Base-by-base conservation (phyloP, 2,329 filamentous ascomycete species). In the Alternaria infectoria region DNA sequence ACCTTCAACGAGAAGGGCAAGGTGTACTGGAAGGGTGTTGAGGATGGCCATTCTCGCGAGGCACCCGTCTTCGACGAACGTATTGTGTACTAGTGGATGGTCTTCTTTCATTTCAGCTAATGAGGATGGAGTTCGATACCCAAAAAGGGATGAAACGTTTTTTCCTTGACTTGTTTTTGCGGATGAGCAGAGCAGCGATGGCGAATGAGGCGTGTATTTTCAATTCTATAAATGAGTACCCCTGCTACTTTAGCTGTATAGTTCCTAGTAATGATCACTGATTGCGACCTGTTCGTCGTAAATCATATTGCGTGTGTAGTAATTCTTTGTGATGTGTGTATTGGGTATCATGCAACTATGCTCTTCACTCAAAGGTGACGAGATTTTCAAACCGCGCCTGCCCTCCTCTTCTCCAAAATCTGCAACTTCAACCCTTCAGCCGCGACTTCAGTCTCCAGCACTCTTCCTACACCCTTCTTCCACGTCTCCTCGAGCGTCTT, bases 381-480 rank as follows among this genome's bases (percentile, higher is more conserved):
- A 15, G 23, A 28, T 51, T 21, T 54, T 74, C 56, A 79, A 11
- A 73, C 74, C 8, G 76, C 76, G 36, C 75, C 77, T 13, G 76
- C 76, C 28, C 77, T 70, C 64, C 76, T 69, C 62, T 68, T 69
- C 55, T 79, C 77, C 50, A 81, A 59, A 44, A 79, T 79, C 62
- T 79, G 75, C 70, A 75, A 73, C 72, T 74, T 79, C 72, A 97
- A 73, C 52, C 85, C 86, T 81, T 97, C 92, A 10, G 90, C 90
- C 0, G 93, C 96, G 57, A 95, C 86, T 83, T 97, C 93, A 0
- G 92, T 92, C 86, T 97, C 93, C 43, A 98, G 82, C 50, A 96
- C 90, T 63, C 89, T 86, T 4, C 91, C 91, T 2, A 98, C 88
- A 23, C 92, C 92, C 54, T 84, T 86, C 80, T 87, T 89, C 95